Evolutionary conservation across 345 rosid genomes (phyloP), one percentile per base, ranked within the genome.

Genomic region (Rhizophora mangle): DNA sequence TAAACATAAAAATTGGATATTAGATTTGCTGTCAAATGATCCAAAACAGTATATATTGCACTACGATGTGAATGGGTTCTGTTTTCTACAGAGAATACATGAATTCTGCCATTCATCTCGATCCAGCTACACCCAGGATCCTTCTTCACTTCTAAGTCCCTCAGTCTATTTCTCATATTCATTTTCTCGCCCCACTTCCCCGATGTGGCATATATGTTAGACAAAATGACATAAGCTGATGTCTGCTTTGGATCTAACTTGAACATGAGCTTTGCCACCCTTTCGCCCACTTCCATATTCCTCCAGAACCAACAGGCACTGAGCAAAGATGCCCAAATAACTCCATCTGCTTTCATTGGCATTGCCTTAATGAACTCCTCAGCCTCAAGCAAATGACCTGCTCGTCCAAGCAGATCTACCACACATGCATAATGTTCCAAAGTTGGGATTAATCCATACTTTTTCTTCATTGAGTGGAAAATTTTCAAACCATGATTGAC

Each of bases 61-160:
- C 73, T 65, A 76, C 77, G 79, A 9, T 72, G 53, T 9, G 80
- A 79, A 67, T 82, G 79, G 18, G 51, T 68, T 67, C 82, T 79
- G 59, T 80, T 79, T 68, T 79, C 83, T 20, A 69, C 83, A 24
- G 82, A 75, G 72, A 85, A 87, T 53, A 74, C 82, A 65, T 74
- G 65, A 56, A 68, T 73, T 47, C 54, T 31, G 34, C 66, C 63
- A 60, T 76, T 81, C 39, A 88, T 74, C 68, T 81, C 88, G 19
- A 82, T 80, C 87, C 90, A 88, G 72, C 90, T 83, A 68, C 74
- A 76, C 4, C 85, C 88, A 0, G 90, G 88, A 77, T 81, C 80
- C 73, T 84, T 88, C 67, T 86, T 86, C 68, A 78, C 71, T 54
- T 78, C 82, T 70, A 81, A 76, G 53, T 68, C 75, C 63, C 68